A percentile compares a stretch with the other conserved stretches of the same genome.
These are phyloP conservation scores for Kalanchoe fedtschenkoi DNA, from an alignment of 164 flowering plant species.

Conservation along the genomic window DNA sequence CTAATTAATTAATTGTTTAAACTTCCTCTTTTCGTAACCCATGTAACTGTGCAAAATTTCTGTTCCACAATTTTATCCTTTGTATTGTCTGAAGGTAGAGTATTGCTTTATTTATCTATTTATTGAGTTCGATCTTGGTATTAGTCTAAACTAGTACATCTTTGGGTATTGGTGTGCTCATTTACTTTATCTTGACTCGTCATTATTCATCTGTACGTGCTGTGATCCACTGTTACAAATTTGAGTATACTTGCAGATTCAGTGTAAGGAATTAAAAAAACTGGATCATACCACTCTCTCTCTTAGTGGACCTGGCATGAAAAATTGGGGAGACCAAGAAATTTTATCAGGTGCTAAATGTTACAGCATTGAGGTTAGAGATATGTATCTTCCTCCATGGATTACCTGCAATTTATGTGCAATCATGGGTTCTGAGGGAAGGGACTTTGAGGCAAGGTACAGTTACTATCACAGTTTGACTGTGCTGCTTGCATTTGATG, in stretches of 20 bases:
- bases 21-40: too few relatives aligned
- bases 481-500: background rate
- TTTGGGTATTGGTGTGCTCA: too few relatives aligned
- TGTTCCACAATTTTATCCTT: too few relatives aligned
- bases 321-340: slow-evolving; percentile 16
- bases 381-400: slow-evolving; percentile 78
- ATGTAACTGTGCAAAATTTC: too few relatives aligned
- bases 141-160: too few relatives aligned
- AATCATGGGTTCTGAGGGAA: slow-evolving; percentile 40
- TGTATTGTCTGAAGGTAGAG: too few relatives aligned
- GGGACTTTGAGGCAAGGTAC: slow-evolving; percentile 78
- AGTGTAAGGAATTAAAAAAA: slow-evolving; percentile 63
- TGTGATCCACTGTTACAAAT: too few relatives aligned
- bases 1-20: too few relatives aligned
- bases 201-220: too few relatives aligned
- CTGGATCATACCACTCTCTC: slow-evolving; percentile 26
- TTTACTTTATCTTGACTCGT: too few relatives aligned
- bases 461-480: background rate
- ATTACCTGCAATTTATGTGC: slow-evolving; percentile 50
- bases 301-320: slow-evolving; percentile 19
- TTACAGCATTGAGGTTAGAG: slow-evolving; percentile 73
- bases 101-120: too few relatives aligned
- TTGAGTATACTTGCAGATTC: slow-evolving; percentile 51
- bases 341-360: slow-evolving; percentile 28
- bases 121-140: too few relatives aligned